Conservation (phyloP, 1,284 basidiomycete species). For the Ustilago tritici region DNA sequence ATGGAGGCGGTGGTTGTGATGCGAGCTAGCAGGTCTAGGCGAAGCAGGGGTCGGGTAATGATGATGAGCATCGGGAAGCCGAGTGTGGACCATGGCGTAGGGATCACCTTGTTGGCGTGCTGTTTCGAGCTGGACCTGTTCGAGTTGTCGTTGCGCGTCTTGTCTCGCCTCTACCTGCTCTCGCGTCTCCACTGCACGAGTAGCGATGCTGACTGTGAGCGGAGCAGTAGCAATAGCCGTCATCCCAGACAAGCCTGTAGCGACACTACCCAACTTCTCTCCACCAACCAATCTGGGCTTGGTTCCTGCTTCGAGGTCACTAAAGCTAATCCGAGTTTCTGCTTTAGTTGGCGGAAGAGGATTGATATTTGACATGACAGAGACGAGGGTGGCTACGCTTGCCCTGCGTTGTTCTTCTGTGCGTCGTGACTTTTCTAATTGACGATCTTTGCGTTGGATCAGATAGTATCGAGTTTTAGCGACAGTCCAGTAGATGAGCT, state of each 20-base stretch:
- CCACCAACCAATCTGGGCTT: constrained; percentile 9
- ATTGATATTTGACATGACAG: constrained; percentile 28
- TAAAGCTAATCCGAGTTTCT: background rate
- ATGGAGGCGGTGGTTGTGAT: constrained; percentile 19
- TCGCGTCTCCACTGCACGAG: background rate
- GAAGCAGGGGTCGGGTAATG: constrained; percentile 19
- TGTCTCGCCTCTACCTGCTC: background rate
- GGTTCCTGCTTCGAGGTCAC: background rate
- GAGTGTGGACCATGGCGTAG: constrained; percentile 26
- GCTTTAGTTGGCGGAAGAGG: background rate
- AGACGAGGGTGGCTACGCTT: constrained; percentile 26
- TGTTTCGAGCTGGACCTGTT: constrained; percentile 53
- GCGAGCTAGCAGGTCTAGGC: constrained; percentile 4
- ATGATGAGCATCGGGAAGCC: constrained; percentile 10
- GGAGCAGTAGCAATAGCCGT: constrained; percentile 52
- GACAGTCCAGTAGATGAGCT: constrained; percentile 8
- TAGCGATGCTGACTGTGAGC: constrained; percentile 11
- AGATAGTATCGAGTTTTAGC: background rate
- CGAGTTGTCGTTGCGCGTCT: constrained; percentile 44
- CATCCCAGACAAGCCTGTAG: constrained; percentile 48
- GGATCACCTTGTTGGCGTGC: constrained; percentile 62
- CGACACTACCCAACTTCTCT: constrained; percentile 36
- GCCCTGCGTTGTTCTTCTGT: constrained; percentile 18
- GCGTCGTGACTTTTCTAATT: background rate
- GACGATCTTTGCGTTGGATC: background rate